phyloP scores from a whole-genome alignment of 1,139 yeast genomes.

The Sugiyamaella japonica region DNA sequence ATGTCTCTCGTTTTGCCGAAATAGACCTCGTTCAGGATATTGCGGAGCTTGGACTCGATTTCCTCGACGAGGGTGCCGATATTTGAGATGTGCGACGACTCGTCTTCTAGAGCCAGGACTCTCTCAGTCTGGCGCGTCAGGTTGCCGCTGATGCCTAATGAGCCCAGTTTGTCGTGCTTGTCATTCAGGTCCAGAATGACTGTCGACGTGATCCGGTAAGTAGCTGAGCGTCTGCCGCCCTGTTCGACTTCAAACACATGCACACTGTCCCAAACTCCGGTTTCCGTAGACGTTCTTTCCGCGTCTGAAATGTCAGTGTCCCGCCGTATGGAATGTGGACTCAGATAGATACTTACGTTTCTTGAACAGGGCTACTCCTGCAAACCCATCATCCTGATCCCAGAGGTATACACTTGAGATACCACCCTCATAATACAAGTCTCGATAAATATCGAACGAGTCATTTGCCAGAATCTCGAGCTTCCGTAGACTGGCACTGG shows the following conservation, averaged over 20 bases:
- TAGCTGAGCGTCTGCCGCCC: constrained; percentile 48
- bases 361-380: constrained; percentile 87
- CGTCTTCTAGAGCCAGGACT: constrained; percentile 47
- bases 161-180: constrained; percentile 36
- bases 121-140: constrained; percentile 72
- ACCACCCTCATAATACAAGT: constrained; percentile 92
- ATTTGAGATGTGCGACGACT: constrained; percentile 74
- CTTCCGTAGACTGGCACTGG: constrained; percentile 64
- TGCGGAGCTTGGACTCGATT: constrained; percentile 82
- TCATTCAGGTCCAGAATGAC: constrained; percentile 70
- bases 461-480: constrained; percentile 83
- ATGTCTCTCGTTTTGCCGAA: constrained; percentile 93
- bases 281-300: constrained; percentile 28
- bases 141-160: constrained; percentile 71
- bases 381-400: constrained; percentile 73
- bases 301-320: constrained; percentile 2
- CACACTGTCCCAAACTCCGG: constrained; percentile 85
- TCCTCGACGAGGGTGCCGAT: constrained; percentile 86
- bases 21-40: constrained; percentile 86
- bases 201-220: constrained; percentile 81
- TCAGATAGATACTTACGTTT: constrained; percentile 48
- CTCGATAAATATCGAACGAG: constrained; percentile 89
- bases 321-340: no score
- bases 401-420: constrained; percentile 88
- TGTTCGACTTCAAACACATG: constrained; percentile 83